phyloP scores from a whole-genome alignment of 163 green algal genomes.

The Chloroidium sp. region DNA sequence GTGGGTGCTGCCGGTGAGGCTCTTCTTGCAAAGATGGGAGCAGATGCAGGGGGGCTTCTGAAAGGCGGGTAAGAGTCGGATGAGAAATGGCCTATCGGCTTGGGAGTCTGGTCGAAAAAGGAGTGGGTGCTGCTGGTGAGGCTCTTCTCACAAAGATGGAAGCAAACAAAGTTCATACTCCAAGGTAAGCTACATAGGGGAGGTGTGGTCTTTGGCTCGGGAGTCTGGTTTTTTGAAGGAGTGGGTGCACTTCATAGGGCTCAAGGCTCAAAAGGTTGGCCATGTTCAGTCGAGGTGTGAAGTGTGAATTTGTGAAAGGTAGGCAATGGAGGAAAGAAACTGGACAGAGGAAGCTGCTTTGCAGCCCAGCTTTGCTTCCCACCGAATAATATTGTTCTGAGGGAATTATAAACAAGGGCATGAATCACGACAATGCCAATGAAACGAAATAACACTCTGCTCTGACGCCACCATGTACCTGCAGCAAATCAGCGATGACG shows the following conservation, averaged over 20 bases:
- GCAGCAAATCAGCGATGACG: slow-evolving; percentile 74
- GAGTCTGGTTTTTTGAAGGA: slow-evolving; percentile 99
- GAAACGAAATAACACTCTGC: no score
- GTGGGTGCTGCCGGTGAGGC: slow-evolving; percentile 82
- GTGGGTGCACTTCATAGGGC: slow-evolving; percentile 81
- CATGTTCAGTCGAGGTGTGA: no score
- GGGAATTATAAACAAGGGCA: no score
- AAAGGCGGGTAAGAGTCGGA: no score
- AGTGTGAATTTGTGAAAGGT: no score
- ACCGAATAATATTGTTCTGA: no score
- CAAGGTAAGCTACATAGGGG: no score
- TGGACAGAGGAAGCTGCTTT: no score
- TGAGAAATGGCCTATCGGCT: slow-evolving; percentile 85
- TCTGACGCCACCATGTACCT: no score
- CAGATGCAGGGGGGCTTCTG: not conserved
- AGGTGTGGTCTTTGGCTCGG: slow-evolving; percentile 90
- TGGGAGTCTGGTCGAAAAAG: slow-evolving; percentile 98
- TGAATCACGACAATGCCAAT: no score
- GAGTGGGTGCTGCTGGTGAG: slow-evolving; percentile 91
- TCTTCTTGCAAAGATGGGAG: not conserved
- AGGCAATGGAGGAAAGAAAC: no score
- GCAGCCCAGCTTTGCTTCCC: no score
- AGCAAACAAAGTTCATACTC: not conserved
- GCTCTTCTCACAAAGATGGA: not conserved
- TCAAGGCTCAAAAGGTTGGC: not conserved